Evolutionary conservation across 768 basidiomycete species (phyloP).

Genomic region (Russula earlei): DNA sequence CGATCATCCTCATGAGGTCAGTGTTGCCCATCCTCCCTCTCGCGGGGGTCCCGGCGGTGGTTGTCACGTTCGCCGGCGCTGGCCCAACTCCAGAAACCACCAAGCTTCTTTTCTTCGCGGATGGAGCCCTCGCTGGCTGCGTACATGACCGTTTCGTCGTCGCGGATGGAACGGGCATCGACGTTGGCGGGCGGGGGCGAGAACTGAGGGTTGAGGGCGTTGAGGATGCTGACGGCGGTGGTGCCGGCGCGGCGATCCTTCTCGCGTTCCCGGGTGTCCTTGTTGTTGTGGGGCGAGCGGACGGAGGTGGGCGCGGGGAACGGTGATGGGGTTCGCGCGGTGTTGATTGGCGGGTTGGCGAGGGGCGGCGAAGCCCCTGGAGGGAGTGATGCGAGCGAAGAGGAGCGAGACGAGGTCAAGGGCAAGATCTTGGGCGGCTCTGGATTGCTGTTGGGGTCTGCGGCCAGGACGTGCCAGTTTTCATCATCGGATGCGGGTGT

Average conservation of each 20-base stretch:
- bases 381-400: constrained; percentile 42
- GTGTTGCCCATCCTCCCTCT: constrained; percentile 34
- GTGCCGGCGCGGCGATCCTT: constrained; percentile 21
- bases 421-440: constrained; percentile 19
- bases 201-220: constrained; percentile 49
- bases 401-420: constrained; percentile 36
- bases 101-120: constrained; percentile 36
- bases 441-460: constrained; percentile 21
- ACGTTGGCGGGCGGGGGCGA: constrained; percentile 18
- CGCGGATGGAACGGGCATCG: constrained; percentile 23
- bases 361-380: constrained; percentile 36
- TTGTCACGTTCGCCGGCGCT: constrained; percentile 29
- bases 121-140: constrained; percentile 20
- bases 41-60: constrained; percentile 31
- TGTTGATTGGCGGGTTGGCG: constrained; percentile 21
- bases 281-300: constrained; percentile 20
- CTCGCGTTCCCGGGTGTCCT: constrained; percentile 23
- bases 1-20: constrained; percentile 63
- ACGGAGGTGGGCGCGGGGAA: background rate
- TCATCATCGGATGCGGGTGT: constrained; percentile 32
- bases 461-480: constrained; percentile 34
- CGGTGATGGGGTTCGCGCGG: constrained; percentile 12
- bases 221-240: constrained; percentile 46
- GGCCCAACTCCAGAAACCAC: constrained; percentile 43
- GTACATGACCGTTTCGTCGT: constrained; percentile 26